Evolutionary conservation across 164 flowering plant species (phyloP), one percentile per base, ranked within the genome.

Genomic region (Macadamia integrifolia): DNA sequence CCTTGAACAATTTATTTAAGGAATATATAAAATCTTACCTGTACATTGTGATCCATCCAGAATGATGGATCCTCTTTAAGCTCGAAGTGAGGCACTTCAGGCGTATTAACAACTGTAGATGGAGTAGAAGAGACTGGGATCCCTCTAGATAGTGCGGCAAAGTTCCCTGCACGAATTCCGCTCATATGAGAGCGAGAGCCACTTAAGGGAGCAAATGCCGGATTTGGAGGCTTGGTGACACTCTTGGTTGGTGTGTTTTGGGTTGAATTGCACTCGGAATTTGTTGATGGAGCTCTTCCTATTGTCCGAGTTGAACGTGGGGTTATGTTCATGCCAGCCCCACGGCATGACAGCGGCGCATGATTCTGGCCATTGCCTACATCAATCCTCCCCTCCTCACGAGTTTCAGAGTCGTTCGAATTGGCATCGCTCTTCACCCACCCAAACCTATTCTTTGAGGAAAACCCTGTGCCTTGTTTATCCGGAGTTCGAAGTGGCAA

Each of bases 31-130:
- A 30, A 62, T 46, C 79, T 66, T 74, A 87, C 99, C 87, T 95
- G 99, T 70, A 95, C 99, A 84, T 91, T 95, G 76, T 91, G 97
- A 72, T 95, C 97, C 90, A 88, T 86, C 99, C 99, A 95, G 62
- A 92, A 95, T 1, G 99, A 91, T 44, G 94, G 87, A 78, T 91
- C 93, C 72, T 92, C 99, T 72, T 82, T 89, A 52, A 92, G 91
- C 66, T 92, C 96, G 63, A 89, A 92, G 77, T 90, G 88, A 74
- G 99, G 96, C 62, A 95, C 98, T 72, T 92, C 98, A 60, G 86
- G 88, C 0, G 90, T 79, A 78, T 88, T 87, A 60, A 89, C 89
- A 76, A 80, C 76, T 18, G 82, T 70, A 49, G 81, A 6, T 0
- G 78, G 71, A 57, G 67, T 80, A 78, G 71, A 72, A 28, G 87